phyloP scores from a whole-genome alignment of 306 rosid species.

The Malus orientalis region DNA sequence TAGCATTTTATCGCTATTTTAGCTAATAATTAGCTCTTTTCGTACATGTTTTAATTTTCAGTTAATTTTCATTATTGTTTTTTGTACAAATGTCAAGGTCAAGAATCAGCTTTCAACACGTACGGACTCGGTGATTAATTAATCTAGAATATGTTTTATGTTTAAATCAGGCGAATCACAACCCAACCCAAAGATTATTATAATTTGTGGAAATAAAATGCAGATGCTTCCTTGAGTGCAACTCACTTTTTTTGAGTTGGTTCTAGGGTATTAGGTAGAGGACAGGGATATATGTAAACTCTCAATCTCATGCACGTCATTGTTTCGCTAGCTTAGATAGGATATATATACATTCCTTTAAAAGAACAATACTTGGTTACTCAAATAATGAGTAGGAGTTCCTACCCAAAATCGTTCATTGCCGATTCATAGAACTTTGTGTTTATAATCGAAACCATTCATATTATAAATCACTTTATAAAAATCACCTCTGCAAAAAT shows the following conservation, averaged over 20 bases:
- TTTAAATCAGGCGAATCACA: neutral
- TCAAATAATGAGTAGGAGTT: no score
- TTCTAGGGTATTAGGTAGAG: constrained; percentile 49
- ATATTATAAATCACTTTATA: no score
- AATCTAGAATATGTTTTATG: neutral
- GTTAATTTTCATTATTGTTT: neutral
- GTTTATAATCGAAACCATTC: no score
- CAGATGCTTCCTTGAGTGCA: constrained; percentile 50
- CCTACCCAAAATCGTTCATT: no score
- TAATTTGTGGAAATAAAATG: neutral
- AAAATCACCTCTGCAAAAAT: no score
- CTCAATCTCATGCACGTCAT: constrained; percentile 8
- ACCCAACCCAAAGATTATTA: neutral
- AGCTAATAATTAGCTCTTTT: neutral
- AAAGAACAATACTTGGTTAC: neutral
- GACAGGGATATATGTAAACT: constrained; percentile 34
- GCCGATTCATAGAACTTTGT: no score
- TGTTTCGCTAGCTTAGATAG: constrained; percentile 17
- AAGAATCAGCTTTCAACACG: neutral
- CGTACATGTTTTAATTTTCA: neutral
- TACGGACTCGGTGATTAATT: neutral
- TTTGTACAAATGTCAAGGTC: neutral
- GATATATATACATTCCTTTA: constrained; percentile 24
- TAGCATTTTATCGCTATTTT: neutral
- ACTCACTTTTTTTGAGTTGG: constrained; percentile 33